Evolutionary conservation across 176 grass and related monocot genomes (phyloP).

Genomic region (Themeda triandra): DNA sequence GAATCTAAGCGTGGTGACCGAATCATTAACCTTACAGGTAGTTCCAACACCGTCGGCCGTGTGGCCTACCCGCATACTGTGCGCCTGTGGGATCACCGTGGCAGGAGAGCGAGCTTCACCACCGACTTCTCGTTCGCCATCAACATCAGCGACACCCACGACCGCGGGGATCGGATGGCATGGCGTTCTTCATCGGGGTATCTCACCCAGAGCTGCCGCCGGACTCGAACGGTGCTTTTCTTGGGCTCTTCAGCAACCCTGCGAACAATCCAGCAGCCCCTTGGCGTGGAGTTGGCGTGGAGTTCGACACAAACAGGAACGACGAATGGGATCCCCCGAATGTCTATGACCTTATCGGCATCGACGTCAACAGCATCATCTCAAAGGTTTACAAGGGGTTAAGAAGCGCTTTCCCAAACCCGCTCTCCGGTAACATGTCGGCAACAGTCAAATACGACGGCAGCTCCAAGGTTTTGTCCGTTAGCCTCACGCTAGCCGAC

Average conservation of each 20-base stretch:
- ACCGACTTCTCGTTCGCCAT: neutral
- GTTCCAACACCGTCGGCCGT: neutral
- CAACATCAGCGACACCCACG: neutral
- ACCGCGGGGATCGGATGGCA: constrained; percentile 1
- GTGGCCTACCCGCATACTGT: neutral
- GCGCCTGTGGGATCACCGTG: neutral
- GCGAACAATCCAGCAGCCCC: neutral
- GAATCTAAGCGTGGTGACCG: neutral
- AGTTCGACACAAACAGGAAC: neutral
- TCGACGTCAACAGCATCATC: neutral
- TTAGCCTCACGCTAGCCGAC: too few species aligned
- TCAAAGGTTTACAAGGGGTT: too few species aligned
- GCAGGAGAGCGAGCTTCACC: neutral
- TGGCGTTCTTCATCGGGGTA: constrained; percentile 17
- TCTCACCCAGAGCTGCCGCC: neutral
- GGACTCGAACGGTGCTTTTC: neutral
- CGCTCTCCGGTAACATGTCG: too few species aligned
- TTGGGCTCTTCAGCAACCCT: neutral
- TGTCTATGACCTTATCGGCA: neutral
- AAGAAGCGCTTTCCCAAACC: too few species aligned
- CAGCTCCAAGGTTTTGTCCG: too few species aligned
- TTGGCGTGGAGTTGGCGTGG: neutral
- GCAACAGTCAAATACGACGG: too few species aligned
- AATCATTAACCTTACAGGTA: neutral
- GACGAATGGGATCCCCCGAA: neutral